Percentiles rank a stretch among this genome's conserved stretches.
Evolutionary conservation across 2,329 filamentous ascomycete genomes (phyloP).

Genomic region (Diaporthe citri): DNA sequence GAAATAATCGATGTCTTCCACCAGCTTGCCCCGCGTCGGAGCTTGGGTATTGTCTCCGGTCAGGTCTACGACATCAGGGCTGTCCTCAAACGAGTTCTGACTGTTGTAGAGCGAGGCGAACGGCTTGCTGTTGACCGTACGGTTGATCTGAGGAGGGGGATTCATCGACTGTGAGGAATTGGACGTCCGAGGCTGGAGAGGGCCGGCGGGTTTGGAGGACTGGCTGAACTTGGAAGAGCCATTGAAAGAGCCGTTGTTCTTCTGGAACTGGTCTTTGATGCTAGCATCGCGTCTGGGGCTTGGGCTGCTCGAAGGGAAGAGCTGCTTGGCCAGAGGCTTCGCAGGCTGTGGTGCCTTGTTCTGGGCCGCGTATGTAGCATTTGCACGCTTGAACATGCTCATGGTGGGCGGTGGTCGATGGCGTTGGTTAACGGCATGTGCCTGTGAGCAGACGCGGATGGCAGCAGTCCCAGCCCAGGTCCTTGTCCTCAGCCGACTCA

Average conservation of each 20-base stretch:
- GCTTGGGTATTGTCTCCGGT: constrained; percentile 47
- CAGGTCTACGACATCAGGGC: constrained; percentile 53
- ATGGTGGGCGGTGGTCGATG: constrained; percentile 12
- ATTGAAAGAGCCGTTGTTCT: constrained; percentile 51
- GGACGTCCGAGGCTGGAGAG: constrained; percentile 51
- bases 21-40: constrained; percentile 44
- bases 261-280: constrained; percentile 64
- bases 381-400: constrained; percentile 40
- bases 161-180: constrained; percentile 49
- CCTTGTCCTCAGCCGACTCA: constrained; percentile 36
- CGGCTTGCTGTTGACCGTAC: constrained; percentile 45
- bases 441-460: constrained; percentile 15
- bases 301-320: constrained; percentile 70
- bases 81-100: constrained; percentile 63
- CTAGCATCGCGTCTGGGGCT: constrained; percentile 56
- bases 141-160: constrained; percentile 37
- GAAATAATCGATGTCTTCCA: constrained; percentile 69
- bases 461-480: constrained; percentile 22
- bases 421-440: not conserved
- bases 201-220: constrained; percentile 37
- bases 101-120: constrained; percentile 59
- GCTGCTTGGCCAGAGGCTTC: constrained; percentile 60
- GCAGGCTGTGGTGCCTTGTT: constrained; percentile 44
- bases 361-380: constrained; percentile 53
- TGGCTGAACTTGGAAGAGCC: constrained; percentile 34